These are phyloP conservation scores for Aegilops sharonensis DNA, from an alignment of 176 grass and related monocot genomes.

Conservation along the genomic window DNA sequence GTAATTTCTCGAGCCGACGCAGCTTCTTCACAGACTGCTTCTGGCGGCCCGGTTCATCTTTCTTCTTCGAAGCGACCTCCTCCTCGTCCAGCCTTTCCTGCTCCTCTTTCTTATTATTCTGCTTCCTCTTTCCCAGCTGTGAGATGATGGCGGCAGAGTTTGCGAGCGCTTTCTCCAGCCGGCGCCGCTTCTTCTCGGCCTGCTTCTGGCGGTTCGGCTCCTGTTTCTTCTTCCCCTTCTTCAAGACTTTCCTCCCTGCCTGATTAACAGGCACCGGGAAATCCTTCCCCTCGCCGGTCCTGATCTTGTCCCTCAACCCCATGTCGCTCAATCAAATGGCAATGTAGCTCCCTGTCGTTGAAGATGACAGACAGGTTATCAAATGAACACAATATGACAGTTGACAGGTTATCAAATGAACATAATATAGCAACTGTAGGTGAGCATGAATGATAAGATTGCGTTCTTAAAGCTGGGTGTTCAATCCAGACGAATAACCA, in stretches of 20 bases:
- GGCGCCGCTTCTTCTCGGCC: conserved; percentile 53
- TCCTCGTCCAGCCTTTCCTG: conserved; percentile 81
- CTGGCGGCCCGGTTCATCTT: conserved; percentile 57
- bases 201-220: no score
- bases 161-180: conserved; percentile 79
- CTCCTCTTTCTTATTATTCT: conserved; percentile 68
- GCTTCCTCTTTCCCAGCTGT: conserved; percentile 83
- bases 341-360: conserved; percentile 14
- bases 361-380: not conserved
- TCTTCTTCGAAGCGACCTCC: conserved; percentile 48
- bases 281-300: no score
- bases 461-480: no score
- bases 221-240: conserved; percentile 73
- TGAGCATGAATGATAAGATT: no score
- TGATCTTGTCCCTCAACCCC: not conserved
- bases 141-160: conserved; percentile 84
- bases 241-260: conserved; percentile 36
- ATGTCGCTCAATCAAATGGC: no score
- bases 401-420: no score
- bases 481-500: no score
- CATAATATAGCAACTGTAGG: no score
- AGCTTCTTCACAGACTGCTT: conserved; percentile 86
- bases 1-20: conserved; percentile 65
- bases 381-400: no score
- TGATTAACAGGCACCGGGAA: no score